A percentile compares a stretch with the other conserved stretches of the same genome.
These are phyloP conservation scores for Fomes fomentarius DNA, from an alignment of 1,284 basidiomycete genomes.

Conservation along the genomic window DNA sequence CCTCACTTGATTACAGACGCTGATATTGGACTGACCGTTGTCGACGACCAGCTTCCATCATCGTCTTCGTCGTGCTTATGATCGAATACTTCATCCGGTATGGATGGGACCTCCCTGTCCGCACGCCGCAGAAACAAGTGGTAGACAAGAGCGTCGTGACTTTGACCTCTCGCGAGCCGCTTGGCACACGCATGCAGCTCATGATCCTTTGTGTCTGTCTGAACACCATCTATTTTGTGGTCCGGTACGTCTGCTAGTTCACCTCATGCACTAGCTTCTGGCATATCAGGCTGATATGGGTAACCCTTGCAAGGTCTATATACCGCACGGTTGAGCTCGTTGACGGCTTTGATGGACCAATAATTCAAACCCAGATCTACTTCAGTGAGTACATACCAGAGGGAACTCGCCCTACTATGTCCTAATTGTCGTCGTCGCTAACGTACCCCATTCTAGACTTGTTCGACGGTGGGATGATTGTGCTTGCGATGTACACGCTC, in stretches of 20 bases:
- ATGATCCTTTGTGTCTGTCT: conserved; percentile 35
- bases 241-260: conserved; percentile 31
- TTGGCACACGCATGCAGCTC: conserved; percentile 25
- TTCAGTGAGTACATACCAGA: conserved; percentile 46
- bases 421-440: neutral
- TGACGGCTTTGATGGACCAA: conserved; percentile 53
- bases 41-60: conserved; percentile 22
- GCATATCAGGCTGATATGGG: too few relatives aligned
- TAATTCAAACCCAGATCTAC: conserved; percentile 52
- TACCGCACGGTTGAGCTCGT: conserved; percentile 54
- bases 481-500: conserved; percentile 53
- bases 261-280: neutral
- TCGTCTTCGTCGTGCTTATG: conserved; percentile 38
- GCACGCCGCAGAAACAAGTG: neutral
- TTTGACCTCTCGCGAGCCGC: too few relatives aligned
- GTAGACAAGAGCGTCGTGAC: too few relatives aligned
- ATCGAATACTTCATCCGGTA: conserved; percentile 47
- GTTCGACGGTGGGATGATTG: conserved; percentile 62
- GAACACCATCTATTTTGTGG: conserved; percentile 38
- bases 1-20: too few relatives aligned
- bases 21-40: neutral
- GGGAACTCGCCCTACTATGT: neutral
- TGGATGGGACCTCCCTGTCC: conserved; percentile 37
- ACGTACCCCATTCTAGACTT: conserved; percentile 39
- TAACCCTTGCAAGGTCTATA: conserved; percentile 36